These are phyloP conservation scores for Metschnikowia cubensis DNA, from an alignment of 805 yeast species.

Conservation along the genomic window DNA sequence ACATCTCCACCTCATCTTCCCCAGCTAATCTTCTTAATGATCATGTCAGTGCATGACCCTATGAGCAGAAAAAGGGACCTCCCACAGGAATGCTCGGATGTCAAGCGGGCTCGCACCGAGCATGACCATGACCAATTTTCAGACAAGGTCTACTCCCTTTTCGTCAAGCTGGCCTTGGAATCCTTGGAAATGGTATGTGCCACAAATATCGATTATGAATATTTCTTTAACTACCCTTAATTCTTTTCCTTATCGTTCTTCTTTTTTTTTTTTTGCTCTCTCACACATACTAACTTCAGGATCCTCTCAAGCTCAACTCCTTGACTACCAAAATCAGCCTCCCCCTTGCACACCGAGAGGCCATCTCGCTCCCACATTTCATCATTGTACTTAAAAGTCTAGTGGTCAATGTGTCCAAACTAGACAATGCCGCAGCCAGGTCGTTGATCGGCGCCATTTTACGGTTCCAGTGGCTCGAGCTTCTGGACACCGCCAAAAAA, in stretches of 20 bases:
- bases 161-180: constrained; percentile 65
- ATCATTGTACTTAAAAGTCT: constrained; percentile 53
- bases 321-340: constrained; percentile 56
- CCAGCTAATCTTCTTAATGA: constrained; percentile 21
- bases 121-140: constrained; percentile 23
- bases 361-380: constrained; percentile 52
- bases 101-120: constrained; percentile 19
- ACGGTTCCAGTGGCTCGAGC: constrained; percentile 58
- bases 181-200: constrained; percentile 54
- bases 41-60: constrained; percentile 38
- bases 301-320: constrained; percentile 52
- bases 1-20: constrained; percentile 10
- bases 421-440: constrained; percentile 54
- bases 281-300: constrained; percentile 23
- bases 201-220: not conserved
- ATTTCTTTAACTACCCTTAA: no score
- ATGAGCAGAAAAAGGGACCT: constrained; percentile 28
- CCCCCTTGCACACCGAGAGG: constrained; percentile 50
- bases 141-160: constrained; percentile 39
- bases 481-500: constrained; percentile 23
- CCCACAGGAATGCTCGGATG: constrained; percentile 16
- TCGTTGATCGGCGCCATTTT: constrained; percentile 59
- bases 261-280: no score
- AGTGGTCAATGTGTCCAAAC: constrained; percentile 59
- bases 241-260: no score